A percentile compares a stretch with the other conserved stretches of the same genome.
Evolutionary conservation across 2,329 filamentous ascomycete species (phyloP).

Genomic region (Zymoseptoria pseudotritici): DNA sequence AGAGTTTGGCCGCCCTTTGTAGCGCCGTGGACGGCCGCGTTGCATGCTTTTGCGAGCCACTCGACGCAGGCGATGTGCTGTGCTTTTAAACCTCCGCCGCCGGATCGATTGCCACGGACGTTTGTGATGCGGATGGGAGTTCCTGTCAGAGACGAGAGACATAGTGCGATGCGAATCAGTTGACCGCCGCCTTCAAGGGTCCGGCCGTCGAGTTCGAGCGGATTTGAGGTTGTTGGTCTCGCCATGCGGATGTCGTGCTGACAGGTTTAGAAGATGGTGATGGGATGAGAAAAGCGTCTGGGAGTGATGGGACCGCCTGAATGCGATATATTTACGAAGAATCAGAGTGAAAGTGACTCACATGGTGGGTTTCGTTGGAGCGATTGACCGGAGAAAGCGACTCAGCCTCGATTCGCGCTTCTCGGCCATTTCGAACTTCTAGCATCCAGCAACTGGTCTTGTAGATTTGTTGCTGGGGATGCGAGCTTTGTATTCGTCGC

Average conservation of each 20-base stretch:
- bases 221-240: conserved; percentile 3
- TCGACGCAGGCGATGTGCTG: conserved; percentile 51
- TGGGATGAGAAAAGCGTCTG: background rate
- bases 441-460: too few relatives aligned
- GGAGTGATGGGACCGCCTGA: too few relatives aligned
- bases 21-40: conserved; percentile 37
- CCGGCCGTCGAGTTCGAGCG: conserved; percentile 44
- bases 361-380: background rate
- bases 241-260: background rate
- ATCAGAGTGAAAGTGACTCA: background rate
- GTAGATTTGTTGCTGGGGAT: too few relatives aligned
- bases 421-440: background rate
- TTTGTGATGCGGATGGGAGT: conserved; percentile 44
- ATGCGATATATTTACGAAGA: too few relatives aligned
- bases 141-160: conserved; percentile 47
- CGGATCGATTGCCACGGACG: conserved; percentile 47
- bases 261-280: background rate
- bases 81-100: conserved; percentile 48
- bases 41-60: conserved; percentile 45
- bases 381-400: background rate
- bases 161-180: conserved; percentile 50
- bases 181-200: conserved; percentile 58
- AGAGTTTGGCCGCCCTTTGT: conserved; percentile 38
- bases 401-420: conserved; percentile 1
- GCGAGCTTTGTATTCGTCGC: too few relatives aligned